Percentiles rank a stretch among this genome's conserved stretches.
Conservation (phyloP, 768 basidiomycete genomes). For the Coprinopsis cinerea region DNA sequence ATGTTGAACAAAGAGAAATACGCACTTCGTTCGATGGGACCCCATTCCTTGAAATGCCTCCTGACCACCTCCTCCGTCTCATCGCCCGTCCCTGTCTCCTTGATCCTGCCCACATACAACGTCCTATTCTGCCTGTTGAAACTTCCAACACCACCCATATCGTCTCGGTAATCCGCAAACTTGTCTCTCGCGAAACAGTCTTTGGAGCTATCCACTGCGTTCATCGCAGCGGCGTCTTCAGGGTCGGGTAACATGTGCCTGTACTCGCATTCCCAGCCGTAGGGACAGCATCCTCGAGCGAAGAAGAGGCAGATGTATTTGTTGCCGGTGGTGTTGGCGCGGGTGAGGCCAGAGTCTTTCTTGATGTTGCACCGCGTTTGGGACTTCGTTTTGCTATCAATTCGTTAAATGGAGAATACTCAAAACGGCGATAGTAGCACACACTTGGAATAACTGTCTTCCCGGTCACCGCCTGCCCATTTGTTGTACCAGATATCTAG, state of each 20-base stretch:
- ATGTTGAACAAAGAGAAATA: slow-evolving; percentile 15
- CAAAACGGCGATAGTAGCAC: slow-evolving; percentile 18
- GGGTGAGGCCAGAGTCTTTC: slow-evolving; percentile 86
- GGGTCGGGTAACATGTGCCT: slow-evolving; percentile 83
- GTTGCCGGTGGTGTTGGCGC: slow-evolving; percentile 90
- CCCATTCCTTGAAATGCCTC: slow-evolving; percentile 95
- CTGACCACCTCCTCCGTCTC: slow-evolving; percentile 91
- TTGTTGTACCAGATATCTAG: slow-evolving; percentile 99
- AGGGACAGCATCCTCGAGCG: slow-evolving; percentile 93
- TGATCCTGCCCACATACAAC: slow-evolving; percentile 89
- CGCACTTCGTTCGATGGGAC: slow-evolving; percentile 86
- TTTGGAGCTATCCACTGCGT: slow-evolving; percentile 88
- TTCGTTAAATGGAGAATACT: slow-evolving; percentile 8
- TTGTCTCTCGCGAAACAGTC: slow-evolving; percentile 98
- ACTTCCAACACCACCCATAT: slow-evolving; percentile 99
- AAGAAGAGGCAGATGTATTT: slow-evolving; percentile 95
- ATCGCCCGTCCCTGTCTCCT: slow-evolving; percentile 79
- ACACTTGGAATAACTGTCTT: slow-evolving; percentile 93
- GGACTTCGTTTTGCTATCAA: slow-evolving; percentile 80
- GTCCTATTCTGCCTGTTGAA: slow-evolving; percentile 94
- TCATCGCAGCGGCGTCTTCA: slow-evolving; percentile 41
- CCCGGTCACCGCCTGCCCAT: slow-evolving; percentile 99
- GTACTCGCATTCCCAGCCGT: slow-evolving; percentile 98
- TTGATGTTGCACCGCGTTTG: slow-evolving; percentile 89
- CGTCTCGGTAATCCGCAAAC: slow-evolving; percentile 95